phyloP scores from a whole-genome alignment of 306 rosid genomes.

The Quercus wislizeni region DNA sequence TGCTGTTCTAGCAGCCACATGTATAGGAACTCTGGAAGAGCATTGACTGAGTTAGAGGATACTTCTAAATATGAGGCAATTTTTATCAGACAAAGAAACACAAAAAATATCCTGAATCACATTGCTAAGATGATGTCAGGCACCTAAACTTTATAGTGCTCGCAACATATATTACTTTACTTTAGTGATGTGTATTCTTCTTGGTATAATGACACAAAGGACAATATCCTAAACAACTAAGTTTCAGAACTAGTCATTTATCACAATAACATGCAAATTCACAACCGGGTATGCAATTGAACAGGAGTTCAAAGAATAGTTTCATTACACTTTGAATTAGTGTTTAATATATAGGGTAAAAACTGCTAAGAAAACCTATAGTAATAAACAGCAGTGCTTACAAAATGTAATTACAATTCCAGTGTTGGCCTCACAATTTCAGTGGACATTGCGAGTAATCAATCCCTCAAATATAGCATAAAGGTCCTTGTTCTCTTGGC shows the following conservation, averaged over 20 bases:
- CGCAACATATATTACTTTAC: neutral
- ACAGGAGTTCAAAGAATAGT: constrained; percentile 37
- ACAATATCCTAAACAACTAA: neutral
- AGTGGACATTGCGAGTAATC: constrained; percentile 74
- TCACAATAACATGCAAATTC: constrained; percentile 14
- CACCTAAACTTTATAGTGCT: too few species aligned
- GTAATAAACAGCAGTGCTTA: neutral
- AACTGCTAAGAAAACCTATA: constrained; percentile 9
- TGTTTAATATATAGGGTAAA: constrained; percentile 15
- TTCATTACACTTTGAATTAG: constrained; percentile 20
- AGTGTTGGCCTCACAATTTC: constrained; percentile 4
- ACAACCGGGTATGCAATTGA: neutral
- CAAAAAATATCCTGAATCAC: too few species aligned
- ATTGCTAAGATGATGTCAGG: too few species aligned
- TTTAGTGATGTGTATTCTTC: neutral
- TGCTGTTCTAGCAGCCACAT: too few species aligned
- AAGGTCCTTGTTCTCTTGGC: constrained; percentile 86
- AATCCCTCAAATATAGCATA: constrained; percentile 79
- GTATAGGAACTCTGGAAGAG: too few species aligned
- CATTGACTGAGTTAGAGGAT: too few species aligned
- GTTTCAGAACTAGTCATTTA: constrained; percentile 13
- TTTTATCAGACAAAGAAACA: too few species aligned
- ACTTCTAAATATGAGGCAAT: too few species aligned
- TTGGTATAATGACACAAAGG: neutral
- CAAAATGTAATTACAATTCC: constrained; percentile 17